Conservation (phyloP, 352 stramenopile species). For the Blastocystis sp. region DNA sequence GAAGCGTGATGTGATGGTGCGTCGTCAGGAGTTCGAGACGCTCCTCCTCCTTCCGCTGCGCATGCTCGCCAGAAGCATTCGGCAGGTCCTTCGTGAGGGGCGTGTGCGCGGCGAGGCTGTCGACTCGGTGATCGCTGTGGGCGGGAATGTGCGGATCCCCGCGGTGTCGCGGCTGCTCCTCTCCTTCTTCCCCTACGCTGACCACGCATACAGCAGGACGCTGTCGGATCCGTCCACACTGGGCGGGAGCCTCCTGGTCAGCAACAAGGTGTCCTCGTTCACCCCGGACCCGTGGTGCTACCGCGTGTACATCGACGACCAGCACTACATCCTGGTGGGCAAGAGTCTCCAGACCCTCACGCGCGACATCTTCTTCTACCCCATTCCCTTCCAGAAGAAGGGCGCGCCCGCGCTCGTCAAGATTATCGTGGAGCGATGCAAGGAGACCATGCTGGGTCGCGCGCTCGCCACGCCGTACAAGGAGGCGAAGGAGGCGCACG, state of each 20-base stretch:
- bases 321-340: constrained; percentile 9
- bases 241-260: constrained; percentile 8
- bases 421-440: constrained; percentile 13
- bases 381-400: background rate
- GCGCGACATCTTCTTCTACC: constrained; percentile 22
- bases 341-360: constrained; percentile 14
- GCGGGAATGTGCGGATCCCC: constrained; percentile 54
- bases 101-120: background rate
- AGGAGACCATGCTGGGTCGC: background rate
- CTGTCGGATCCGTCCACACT: background rate
- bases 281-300: background rate
- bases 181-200: constrained; percentile 27
- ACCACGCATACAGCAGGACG: constrained; percentile 1
- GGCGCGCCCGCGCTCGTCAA: background rate
- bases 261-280: background rate
- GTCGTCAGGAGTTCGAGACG: constrained; percentile 29
- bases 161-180: background rate
- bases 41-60: constrained; percentile 36
- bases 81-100: background rate
- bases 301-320: constrained; percentile 18
- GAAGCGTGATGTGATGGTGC: background rate
- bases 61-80: background rate
- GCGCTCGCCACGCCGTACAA: background rate
- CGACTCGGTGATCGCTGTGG: constrained; percentile 28
- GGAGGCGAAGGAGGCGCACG: background rate